Evolutionary conservation across 2,329 filamentous ascomycete species (phyloP).

Genomic region (Calonectria ilicicola): DNA sequence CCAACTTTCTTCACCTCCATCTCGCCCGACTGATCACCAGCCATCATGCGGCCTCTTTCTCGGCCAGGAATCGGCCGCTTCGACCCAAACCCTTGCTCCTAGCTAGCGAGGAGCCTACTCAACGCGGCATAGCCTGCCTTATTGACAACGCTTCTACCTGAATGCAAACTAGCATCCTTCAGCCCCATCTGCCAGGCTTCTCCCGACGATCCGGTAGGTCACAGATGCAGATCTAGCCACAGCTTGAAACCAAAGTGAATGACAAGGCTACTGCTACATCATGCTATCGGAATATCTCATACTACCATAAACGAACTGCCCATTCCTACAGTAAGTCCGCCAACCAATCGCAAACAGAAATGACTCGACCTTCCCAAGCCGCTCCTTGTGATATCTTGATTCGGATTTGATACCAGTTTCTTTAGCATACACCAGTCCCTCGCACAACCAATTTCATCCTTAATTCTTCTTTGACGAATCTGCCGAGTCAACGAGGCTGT

Average conservation of each 20-base stretch:
- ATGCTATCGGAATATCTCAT: conserved; percentile 32
- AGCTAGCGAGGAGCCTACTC: neutral
- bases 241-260: conserved; percentile 22
- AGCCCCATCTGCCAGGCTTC: neutral
- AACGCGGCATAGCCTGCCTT: neutral
- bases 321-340: conserved; percentile 17
- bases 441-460: neutral
- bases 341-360: conserved; percentile 22
- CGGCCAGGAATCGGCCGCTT: conserved; percentile 9
- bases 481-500: conserved; percentile 60
- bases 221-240: neutral
- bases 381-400: conserved; percentile 5
- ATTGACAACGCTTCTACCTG: neutral
- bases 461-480: conserved; percentile 51
- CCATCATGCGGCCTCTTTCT: conserved; percentile 11
- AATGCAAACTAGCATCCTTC: neutral
- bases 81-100: neutral
- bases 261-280: conserved; percentile 35
- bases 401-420: neutral
- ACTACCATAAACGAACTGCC: conserved; percentile 28
- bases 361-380: conserved; percentile 22
- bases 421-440: conserved; percentile 1
- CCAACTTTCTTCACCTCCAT: neutral
- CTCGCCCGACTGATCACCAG: conserved; percentile 20
- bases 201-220: neutral